Base-by-base conservation (phyloP, 2,329 filamentous ascomycete species). In the Alternaria arborescens region DNA sequence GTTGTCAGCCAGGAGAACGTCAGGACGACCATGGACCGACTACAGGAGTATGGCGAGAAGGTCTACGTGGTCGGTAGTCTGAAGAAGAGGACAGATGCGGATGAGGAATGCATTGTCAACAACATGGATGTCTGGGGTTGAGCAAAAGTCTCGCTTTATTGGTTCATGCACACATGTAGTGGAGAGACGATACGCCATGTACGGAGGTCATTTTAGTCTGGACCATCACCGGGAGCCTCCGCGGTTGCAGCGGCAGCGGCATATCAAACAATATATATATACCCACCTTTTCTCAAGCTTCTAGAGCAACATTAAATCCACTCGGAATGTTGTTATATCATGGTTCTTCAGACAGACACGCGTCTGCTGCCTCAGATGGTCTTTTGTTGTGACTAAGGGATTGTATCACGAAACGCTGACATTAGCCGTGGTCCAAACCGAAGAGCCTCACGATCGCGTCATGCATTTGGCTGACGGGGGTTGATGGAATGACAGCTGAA, bases 11-110 rank as follows among this genome's bases (percentile, higher is more conserved):
- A 86, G 57, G 84, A 82, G 34, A 86, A 91, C 68, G 91, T 84
- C 2, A 84, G 87, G 6, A 82, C 84, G 38, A 88, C 92, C 2
- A 82, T 83, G 20, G 79, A 82, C 53, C 81, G 87, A 44, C 82
- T 97, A 22, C 83, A 88, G 71, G 83, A 82, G 26, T 84, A 86
- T 46, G 92, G 92, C 16, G 94, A 97, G 84, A 89, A 83, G 60
- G 92, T 97, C 4, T 93, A 86, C 75, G 85, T 82, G 26, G 88
- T 98, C 62, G 95, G 94, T 16, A 85, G 83, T 72, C 82, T 99
- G 65, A 85, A 90, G 41, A 79, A 84, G 64, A 86, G 88, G 69
- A 72, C 76, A 5, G 83, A 65, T 0, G 73, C 76, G 5, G 83
- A 65, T 0, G 73, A 89, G 70, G 70, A 71, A 11, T 92, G 91